phyloP scores from a whole-genome alignment of 1,284 basidiomycete species.

The Boletus hoseneyae region DNA sequence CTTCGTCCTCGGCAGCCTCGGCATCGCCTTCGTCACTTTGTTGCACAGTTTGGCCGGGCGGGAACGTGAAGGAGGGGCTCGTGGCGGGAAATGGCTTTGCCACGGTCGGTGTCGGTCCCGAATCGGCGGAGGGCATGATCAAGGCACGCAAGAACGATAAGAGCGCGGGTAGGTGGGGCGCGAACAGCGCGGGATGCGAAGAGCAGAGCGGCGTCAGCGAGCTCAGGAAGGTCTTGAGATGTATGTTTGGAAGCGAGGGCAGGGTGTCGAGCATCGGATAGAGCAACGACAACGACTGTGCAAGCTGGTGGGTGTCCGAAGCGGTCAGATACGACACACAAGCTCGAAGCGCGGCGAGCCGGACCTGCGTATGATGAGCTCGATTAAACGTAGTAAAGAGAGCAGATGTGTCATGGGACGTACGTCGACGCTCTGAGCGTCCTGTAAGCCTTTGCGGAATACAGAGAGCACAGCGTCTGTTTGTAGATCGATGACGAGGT shows the following conservation, averaged over 20 bases:
- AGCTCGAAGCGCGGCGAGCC: constrained; percentile 54
- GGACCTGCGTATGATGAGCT: constrained; percentile 35
- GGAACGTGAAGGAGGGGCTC: constrained; percentile 49
- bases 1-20: constrained; percentile 48
- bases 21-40: constrained; percentile 32
- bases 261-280: constrained; percentile 68
- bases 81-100: constrained; percentile 57
- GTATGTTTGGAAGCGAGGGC: constrained; percentile 48
- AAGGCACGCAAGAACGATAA: constrained; percentile 64
- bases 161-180: constrained; percentile 58
- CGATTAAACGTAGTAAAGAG: background rate
- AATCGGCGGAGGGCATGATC: constrained; percentile 60
- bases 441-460: constrained; percentile 62
- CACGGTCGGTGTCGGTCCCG: constrained; percentile 72
- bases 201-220: constrained; percentile 71
- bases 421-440: constrained; percentile 59
- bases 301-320: constrained; percentile 52
- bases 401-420: constrained; percentile 18
- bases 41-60: constrained; percentile 36
- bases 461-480: constrained; percentile 60
- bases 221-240: constrained; percentile 61
- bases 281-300: constrained; percentile 54
- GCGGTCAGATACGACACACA: constrained; percentile 61
- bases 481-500: constrained; percentile 69
- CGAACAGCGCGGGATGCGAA: constrained; percentile 63